These are phyloP conservation scores for Volvox carteri DNA, from an alignment of 163 green algal species.

Conservation along the genomic window DNA sequence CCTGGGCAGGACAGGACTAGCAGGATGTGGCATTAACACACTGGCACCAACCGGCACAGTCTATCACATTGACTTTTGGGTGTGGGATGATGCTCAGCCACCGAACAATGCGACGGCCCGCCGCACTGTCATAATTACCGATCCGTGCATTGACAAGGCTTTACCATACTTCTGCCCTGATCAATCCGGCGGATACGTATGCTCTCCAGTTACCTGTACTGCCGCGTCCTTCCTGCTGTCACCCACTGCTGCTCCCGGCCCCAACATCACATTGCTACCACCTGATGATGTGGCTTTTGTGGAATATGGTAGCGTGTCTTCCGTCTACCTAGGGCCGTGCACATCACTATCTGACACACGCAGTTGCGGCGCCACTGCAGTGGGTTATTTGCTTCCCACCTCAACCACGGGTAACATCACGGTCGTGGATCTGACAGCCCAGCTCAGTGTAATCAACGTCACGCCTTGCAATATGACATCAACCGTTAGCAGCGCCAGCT, in stretches of 20 bases:
- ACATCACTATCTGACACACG: not conserved
- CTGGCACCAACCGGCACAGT: constrained; percentile 54
- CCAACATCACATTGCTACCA: constrained; percentile 45
- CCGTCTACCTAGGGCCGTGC: constrained; percentile 60
- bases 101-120: constrained; percentile 55
- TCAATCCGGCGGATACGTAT: constrained; percentile 49
- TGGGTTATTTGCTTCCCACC: not conserved
- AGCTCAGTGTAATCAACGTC: not conserved
- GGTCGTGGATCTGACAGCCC: not conserved
- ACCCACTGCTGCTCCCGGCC: constrained; percentile 2
- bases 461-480: constrained; percentile 21
- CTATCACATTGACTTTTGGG: constrained; percentile 68
- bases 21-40: constrained; percentile 66
- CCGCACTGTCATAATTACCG: constrained; percentile 60
- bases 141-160: constrained; percentile 54
- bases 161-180: constrained; percentile 56
- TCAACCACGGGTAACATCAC: not conserved
- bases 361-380: constrained; percentile 66
- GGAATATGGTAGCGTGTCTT: constrained; percentile 59
- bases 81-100: constrained; percentile 66
- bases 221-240: not conserved
- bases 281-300: constrained; percentile 48
- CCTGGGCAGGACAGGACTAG: constrained; percentile 61
- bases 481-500: not conserved
- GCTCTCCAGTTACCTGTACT: constrained; percentile 46